Evolutionary conservation across 805 yeast genomes (phyloP).

Genomic region (Saccharomycopsis vini): DNA sequence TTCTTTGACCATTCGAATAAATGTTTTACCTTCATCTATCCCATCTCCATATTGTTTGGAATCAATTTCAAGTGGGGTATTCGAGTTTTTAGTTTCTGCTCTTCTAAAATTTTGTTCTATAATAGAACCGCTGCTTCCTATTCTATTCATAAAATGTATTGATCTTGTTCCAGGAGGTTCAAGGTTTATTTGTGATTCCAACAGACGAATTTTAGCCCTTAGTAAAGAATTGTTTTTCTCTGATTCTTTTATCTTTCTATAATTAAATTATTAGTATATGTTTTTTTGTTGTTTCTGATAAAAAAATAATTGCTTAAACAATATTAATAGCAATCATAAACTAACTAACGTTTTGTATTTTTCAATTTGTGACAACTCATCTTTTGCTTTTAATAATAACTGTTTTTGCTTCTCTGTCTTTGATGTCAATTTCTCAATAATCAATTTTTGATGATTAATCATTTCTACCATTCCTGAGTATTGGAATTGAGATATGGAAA

Average conservation of each 20-base stretch:
- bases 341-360: not conserved
- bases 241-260: not conserved
- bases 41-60: not conserved
- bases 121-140: not conserved
- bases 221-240: not conserved
- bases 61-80: not conserved
- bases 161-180: not conserved
- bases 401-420: slow-evolving; percentile 1
- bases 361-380: slow-evolving; percentile 1
- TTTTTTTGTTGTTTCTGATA: too few relatives aligned
- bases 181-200: not conserved
- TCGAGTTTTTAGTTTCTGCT: not conserved
- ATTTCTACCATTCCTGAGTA: not conserved
- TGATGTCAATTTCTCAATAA: not conserved
- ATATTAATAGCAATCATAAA: too few relatives aligned
- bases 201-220: not conserved
- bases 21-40: not conserved
- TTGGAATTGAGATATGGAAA: slow-evolving; percentile 7
- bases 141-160: not conserved
- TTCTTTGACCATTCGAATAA: slow-evolving; percentile 2
- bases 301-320: not conserved
- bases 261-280: too few relatives aligned
- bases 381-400: slow-evolving; percentile 1
- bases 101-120: not conserved
- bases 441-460: not conserved